Percentiles rank a stretch among this genome's conserved stretches.
These are phyloP conservation scores for Mycosphaerella sp. DNA, from an alignment of 2,329 filamentous ascomycete species.

Conservation along the genomic window DNA sequence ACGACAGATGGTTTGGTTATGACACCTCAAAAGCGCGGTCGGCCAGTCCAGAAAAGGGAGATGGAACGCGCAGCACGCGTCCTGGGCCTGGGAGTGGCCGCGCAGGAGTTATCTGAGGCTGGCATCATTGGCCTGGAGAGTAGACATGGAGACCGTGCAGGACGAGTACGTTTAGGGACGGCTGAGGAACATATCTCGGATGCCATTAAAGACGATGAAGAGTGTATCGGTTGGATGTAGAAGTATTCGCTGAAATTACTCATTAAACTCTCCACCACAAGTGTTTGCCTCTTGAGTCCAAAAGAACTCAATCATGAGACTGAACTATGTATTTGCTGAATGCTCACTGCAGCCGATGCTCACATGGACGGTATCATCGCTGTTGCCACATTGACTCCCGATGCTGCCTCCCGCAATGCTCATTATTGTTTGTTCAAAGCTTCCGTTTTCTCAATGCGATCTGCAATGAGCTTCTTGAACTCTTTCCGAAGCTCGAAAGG, in stretches of 20 bases:
- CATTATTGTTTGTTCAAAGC: conserved; percentile 15
- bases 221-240: conserved; percentile 70
- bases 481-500: conserved; percentile 64
- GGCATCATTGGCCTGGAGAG: conserved; percentile 82
- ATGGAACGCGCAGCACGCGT: conserved; percentile 43
- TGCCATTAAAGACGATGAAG: conserved; percentile 80
- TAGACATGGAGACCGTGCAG: conserved; percentile 71
- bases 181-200: conserved; percentile 86
- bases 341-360: background rate
- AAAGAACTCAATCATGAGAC: too few species aligned
- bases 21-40: conserved; percentile 31
- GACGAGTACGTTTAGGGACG: conserved; percentile 77
- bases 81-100: conserved; percentile 61
- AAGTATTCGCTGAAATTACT: background rate
- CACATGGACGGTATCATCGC: conserved; percentile 9
- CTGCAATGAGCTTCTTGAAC: conserved; percentile 60
- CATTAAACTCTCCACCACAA: too few species aligned
- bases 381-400: background rate
- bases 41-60: conserved; percentile 30
- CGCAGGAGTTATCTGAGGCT: conserved; percentile 76
- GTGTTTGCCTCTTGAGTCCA: too few species aligned
- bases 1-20: conserved; percentile 27
- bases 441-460: conserved; percentile 50
- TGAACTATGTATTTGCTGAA: too few species aligned
- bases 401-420: background rate